Evolutionary conservation across 2,329 filamentous ascomycete species (phyloP).

Genomic region (Raffaelea albimanens): DNA sequence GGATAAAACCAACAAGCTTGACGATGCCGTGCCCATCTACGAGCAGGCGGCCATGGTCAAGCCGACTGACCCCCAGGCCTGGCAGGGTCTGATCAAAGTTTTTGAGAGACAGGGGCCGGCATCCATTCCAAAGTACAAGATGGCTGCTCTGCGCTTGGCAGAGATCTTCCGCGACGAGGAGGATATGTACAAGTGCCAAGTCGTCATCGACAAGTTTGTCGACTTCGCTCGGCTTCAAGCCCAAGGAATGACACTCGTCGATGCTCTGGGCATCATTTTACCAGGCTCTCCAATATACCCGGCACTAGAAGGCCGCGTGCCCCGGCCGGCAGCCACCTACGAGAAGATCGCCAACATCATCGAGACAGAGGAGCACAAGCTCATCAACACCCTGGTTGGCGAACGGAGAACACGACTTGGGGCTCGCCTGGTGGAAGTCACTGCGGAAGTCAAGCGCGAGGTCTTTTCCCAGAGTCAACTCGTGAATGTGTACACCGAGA

Average conservation of each 20-base stretch:
- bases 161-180: conserved; percentile 62
- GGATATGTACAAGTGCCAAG: conserved; percentile 53
- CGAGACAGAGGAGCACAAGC: conserved; percentile 78
- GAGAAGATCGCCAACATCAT: conserved; percentile 72
- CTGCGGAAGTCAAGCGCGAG: conserved; percentile 76
- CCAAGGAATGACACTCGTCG: conserved; percentile 62
- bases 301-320: conserved; percentile 74
- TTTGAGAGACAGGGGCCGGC: conserved; percentile 68
- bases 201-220: conserved; percentile 70
- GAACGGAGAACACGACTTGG: conserved; percentile 83
- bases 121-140: conserved; percentile 65
- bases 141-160: conserved; percentile 64
- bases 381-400: conserved; percentile 81
- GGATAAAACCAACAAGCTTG: conserved; percentile 63
- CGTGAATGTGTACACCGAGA: conserved; percentile 68
- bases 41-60: conserved; percentile 61
- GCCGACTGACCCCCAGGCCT: conserved; percentile 70
- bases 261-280: conserved; percentile 65
- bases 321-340: conserved; percentile 71
- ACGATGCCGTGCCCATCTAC: conserved; percentile 72
- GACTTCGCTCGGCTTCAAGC: conserved; percentile 65
- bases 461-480: conserved; percentile 67
- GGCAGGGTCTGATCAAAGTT: conserved; percentile 79
- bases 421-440: conserved; percentile 74
- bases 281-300: conserved; percentile 74